Conservation (phyloP, 169 alveolate genomes). For the Ophryocystis elektroscirrha region DNA sequence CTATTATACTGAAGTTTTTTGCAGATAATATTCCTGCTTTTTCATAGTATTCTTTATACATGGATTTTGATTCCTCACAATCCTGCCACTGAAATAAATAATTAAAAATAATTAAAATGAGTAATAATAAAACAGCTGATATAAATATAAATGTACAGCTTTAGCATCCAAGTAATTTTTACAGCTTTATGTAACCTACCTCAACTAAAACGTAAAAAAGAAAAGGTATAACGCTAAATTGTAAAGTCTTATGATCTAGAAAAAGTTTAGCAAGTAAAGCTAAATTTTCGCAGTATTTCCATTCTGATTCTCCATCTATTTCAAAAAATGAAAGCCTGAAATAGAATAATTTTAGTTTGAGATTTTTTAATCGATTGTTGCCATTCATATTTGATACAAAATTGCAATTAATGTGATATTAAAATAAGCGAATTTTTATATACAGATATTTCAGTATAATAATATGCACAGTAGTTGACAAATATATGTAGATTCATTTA, state of each 20-base stretch:
- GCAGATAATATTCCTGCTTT: too few species aligned
- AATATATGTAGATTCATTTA: background rate
- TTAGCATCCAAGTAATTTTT: too few species aligned
- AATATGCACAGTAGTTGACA: background rate
- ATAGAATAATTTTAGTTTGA: too few species aligned
- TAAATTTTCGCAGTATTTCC: slow-evolving; percentile 80
- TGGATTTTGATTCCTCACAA: too few species aligned
- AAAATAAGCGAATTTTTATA: slow-evolving; percentile 62
- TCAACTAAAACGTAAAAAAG: slow-evolving; percentile 79
- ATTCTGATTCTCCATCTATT: slow-evolving; percentile 74
- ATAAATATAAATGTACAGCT: too few species aligned
- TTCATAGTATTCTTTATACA: too few species aligned
- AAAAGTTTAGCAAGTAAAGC: slow-evolving; percentile 79
- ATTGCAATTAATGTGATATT: background rate
- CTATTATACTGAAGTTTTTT: slow-evolving; percentile 63
- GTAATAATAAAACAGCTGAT: too few species aligned
- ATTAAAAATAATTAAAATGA: too few species aligned
- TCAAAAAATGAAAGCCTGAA: too few species aligned
- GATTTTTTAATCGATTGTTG: slow-evolving; percentile 18
- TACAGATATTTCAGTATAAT: slow-evolving; percentile 25
- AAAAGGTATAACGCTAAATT: slow-evolving; percentile 50
- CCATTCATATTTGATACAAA: background rate
- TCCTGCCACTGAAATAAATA: too few species aligned
- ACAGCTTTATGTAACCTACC: too few species aligned
- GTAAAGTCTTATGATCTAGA: slow-evolving; percentile 81